Conservation (phyloP, 2,329 filamentous ascomycete species). For the Leptographium flavum region DNA sequence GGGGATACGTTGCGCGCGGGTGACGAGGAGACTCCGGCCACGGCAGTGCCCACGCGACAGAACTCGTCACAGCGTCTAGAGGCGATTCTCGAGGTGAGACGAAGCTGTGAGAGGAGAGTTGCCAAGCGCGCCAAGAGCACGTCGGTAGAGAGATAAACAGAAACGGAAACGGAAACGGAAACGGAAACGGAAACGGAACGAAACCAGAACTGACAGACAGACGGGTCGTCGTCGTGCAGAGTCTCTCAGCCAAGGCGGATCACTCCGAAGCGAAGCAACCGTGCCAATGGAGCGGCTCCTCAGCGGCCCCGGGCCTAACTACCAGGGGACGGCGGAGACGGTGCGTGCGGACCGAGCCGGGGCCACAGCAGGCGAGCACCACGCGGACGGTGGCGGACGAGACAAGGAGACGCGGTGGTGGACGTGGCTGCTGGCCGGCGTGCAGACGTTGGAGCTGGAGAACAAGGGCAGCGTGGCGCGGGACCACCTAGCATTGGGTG, state of each 20-base stretch:
- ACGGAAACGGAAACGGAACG: too few relatives aligned
- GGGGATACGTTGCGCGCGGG: too few relatives aligned
- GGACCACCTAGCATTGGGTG: slow-evolving; percentile 69
- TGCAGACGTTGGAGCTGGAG: slow-evolving; percentile 59
- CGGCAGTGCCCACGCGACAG: too few relatives aligned
- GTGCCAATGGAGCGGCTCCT: slow-evolving; percentile 10
- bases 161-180: too few relatives aligned
- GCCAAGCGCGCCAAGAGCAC: too few relatives aligned
- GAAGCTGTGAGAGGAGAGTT: too few relatives aligned
- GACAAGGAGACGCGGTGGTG: slow-evolving; percentile 19
- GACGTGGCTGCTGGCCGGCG: slow-evolving; percentile 29
- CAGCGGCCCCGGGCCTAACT: slow-evolving; percentile 7
- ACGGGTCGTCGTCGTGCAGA: slow-evolving; percentile 17
- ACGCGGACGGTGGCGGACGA: not conserved
- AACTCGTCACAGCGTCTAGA: not conserved
- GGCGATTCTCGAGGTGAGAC: not conserved
- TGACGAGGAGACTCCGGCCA: too few relatives aligned
- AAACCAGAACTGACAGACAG: slow-evolving; percentile 6
- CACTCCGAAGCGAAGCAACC: not conserved
- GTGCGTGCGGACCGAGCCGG: slow-evolving; percentile 1
- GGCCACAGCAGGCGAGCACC: not conserved
- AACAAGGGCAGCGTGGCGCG: slow-evolving; percentile 76
- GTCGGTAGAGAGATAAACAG: too few relatives aligned
- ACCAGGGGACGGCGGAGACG: slow-evolving; percentile 5
- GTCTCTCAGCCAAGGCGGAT: slow-evolving; percentile 2